Conservation (phyloP, 228 moss, liverwort and hornwort genomes). For the Sphagnum magellanicum region DNA sequence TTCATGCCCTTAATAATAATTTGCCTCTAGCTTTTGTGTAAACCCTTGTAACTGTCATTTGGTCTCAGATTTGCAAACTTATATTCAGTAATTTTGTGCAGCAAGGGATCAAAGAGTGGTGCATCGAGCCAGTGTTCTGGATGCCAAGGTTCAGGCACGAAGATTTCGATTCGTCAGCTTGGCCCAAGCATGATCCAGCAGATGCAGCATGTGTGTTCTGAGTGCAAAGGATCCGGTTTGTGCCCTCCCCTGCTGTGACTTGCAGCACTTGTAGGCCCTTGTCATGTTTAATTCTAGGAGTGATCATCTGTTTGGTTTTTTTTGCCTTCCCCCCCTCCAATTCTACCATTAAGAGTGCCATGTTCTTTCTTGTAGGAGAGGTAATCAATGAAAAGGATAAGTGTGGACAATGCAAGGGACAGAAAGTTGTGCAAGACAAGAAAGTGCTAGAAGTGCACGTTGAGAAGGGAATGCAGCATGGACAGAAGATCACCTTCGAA, state of each 20-base stretch:
- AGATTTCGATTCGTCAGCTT: constrained; percentile 41
- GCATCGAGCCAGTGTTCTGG: constrained; percentile 34
- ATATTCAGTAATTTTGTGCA: background rate
- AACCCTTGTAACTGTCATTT: no score
- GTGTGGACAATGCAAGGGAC: constrained; percentile 39
- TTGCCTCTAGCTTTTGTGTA: no score
- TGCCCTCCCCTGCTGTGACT: no score
- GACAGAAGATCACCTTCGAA: constrained; percentile 26
- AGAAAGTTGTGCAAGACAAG: constrained; percentile 40
- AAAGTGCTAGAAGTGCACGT: constrained; percentile 37
- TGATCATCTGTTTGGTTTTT: no score
- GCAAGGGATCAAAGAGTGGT: constrained; percentile 42
- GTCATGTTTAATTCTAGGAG: no score
- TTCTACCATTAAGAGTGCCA: no score
- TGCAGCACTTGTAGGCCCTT: no score
- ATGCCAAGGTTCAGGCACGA: constrained; percentile 45
- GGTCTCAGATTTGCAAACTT: no score
- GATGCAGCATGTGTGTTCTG: constrained; percentile 42
- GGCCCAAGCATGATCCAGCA: constrained; percentile 52
- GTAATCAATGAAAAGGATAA: constrained; percentile 30
- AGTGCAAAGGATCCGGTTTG: constrained; percentile 35
- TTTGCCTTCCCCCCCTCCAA: no score
- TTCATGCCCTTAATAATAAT: no score
- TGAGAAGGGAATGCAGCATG: constrained; percentile 37
- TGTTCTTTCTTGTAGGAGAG: constrained; percentile 10